Evolutionary conservation across 2,329 filamentous ascomycete genomes (phyloP).

Genomic region (Colletotrichum chlorophyti): DNA sequence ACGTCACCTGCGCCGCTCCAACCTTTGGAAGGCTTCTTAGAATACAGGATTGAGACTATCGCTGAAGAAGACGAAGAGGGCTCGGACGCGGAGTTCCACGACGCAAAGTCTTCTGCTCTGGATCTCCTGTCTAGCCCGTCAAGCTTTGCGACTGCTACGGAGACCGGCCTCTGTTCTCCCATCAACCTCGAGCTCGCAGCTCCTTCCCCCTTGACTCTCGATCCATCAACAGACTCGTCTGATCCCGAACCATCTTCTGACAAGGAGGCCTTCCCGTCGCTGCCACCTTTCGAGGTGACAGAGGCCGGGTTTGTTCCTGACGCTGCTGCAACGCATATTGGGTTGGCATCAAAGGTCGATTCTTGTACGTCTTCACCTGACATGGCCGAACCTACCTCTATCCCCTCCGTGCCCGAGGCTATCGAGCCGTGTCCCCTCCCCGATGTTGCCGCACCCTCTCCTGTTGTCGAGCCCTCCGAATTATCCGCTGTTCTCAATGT

Average conservation of each 20-base stretch:
- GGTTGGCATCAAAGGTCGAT: conserved; percentile 5
- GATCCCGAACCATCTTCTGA: background rate
- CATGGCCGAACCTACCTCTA: background rate
- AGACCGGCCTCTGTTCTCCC: conserved; percentile 18
- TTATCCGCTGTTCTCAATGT: background rate
- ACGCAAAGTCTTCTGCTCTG: conserved; percentile 5
- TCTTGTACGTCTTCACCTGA: conserved; percentile 23
- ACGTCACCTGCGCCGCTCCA: background rate
- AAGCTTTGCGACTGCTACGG: conserved; percentile 21
- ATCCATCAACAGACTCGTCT: background rate
- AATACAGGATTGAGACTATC: conserved; percentile 20
- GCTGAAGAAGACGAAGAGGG: conserved; percentile 22
- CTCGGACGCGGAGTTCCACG: conserved; percentile 19
- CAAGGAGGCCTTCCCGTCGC: background rate
- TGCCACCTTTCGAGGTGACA: background rate
- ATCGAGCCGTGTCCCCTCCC: background rate
- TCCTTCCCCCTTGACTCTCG: background rate
- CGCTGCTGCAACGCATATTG: background rate
- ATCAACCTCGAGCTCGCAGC: conserved; percentile 10
- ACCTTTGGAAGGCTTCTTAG: conserved; percentile 15
- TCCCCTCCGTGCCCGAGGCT: background rate
- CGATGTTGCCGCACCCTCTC: background rate
- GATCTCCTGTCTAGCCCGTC: conserved; percentile 14
- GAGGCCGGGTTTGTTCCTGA: background rate
- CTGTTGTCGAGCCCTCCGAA: background rate